phyloP scores from a whole-genome alignment of 2,329 filamentous ascomycete genomes.

The Monosporascus sp. region DNA sequence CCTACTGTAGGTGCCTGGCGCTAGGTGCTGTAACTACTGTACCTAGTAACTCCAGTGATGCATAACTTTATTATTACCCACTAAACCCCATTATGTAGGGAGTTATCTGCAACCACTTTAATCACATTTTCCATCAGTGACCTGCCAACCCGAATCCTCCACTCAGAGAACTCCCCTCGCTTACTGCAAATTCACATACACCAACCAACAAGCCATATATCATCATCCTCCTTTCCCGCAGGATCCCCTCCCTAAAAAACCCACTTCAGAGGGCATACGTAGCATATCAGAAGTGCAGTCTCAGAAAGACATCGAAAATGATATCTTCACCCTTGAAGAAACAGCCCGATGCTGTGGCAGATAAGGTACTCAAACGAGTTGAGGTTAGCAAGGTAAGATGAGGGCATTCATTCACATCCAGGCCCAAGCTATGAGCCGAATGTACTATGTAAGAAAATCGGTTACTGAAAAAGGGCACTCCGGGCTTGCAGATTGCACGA shows the following conservation, averaged over 20 bases:
- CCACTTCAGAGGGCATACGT: not conserved
- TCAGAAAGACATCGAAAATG: not conserved
- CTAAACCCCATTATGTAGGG: no score
- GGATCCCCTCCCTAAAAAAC: not conserved
- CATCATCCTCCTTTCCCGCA: not conserved
- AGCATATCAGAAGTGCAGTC: not conserved
- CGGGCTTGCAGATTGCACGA: constrained; percentile 69
- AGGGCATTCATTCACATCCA: not conserved
- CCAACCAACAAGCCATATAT: not conserved
- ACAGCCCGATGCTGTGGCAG: constrained; percentile 58
- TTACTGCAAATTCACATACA: not conserved
- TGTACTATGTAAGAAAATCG: constrained; percentile 3
- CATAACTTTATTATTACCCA: no score
- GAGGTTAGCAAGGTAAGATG: constrained; percentile 67
- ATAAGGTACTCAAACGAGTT: constrained; percentile 65
- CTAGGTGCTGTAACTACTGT: no score
- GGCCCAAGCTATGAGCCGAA: no score
- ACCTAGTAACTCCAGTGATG: no score
- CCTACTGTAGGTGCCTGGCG: no score
- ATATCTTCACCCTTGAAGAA: constrained; percentile 60
- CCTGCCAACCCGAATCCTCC: not conserved
- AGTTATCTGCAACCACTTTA: not conserved
- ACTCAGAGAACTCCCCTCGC: not conserved
- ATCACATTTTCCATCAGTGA: not conserved
- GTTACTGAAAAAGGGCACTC: constrained; percentile 11